Base-by-base conservation (phyloP, 371 early-diverging fungal species). In the Syncephalis fuscata region DNA sequence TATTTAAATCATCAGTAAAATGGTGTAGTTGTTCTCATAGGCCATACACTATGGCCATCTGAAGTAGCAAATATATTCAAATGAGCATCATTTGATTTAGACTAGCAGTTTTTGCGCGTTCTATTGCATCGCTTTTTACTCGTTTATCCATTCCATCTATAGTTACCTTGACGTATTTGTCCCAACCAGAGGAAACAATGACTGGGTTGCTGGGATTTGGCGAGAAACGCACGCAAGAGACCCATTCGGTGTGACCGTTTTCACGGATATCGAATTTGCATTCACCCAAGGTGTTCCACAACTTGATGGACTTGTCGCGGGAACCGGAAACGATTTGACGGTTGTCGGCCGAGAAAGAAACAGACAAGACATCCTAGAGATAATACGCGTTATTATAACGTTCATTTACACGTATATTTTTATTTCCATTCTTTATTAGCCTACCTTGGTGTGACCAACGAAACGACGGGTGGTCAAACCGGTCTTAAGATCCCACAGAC, bases 261-360 rank as follows among this genome's bases (percentile, higher is more conserved):
- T 89, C 84, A 53, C 66, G 67, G 62, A 97, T 80, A 76, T 82
- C 87, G 82, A 75, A 86, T 85, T 94, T 97, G 86, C 94, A 94
- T 74, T 97, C 98, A 58, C 95, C 98, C 41, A 93, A 77, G 55
- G 94, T 95, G 88, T 97, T 94, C 98, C 98, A 97, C 66, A 97
- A 69, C 86, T 95, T 97, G 84, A 97, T 93, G 70, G 81, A 76
- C 82, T 88, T 89, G 77, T 97, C 98, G 71, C 94, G 90, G 62
- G 92, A 88, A 58, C 85, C 91, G 52, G 92, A 92, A 59, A 92
- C 91, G 66, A 97, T 94, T 75, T 91, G 93, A 63, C 93, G 88
- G 90, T 92, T 92, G 71, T 94, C 94, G 41, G 98, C 89, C 61
- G 98, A 94, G 88, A 97, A 97, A 54, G 92, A 84, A 57, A 93